Percentiles rank a stretch among this genome's conserved stretches.
Conservation (phyloP, 345 rosid genomes). For the Pistacia vera region DNA sequence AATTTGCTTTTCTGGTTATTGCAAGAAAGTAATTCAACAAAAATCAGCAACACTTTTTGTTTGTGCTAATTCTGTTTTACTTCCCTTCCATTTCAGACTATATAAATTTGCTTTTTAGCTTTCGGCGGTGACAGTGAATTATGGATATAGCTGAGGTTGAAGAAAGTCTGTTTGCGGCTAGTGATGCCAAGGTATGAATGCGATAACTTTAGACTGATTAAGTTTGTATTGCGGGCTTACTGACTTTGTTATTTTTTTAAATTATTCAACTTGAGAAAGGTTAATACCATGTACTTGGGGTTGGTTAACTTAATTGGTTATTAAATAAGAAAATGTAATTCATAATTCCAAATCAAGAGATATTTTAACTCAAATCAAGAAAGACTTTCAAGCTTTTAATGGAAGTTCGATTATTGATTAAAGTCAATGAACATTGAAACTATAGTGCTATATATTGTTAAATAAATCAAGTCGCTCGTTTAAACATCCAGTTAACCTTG, state of each 20-base stretch:
- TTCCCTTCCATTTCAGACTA: conserved; percentile 37
- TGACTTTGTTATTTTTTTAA: background rate
- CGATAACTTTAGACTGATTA: background rate
- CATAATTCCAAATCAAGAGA: background rate
- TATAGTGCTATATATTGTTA: background rate
- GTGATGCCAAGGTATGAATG: conserved; percentile 90
- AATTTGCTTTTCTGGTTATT: background rate
- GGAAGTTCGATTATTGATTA: background rate
- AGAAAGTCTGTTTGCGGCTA: conserved; percentile 85
- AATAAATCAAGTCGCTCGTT: background rate
- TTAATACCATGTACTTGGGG: background rate
- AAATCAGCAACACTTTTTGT: background rate
- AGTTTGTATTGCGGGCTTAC: background rate
- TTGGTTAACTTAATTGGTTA: background rate
- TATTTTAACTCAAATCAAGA: background rate
- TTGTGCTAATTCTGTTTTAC: conserved; percentile 19
- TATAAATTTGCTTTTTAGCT: conserved; percentile 36
- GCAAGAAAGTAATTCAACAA: background rate
- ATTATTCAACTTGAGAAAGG: background rate
- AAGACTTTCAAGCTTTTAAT: background rate
- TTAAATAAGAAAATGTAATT: background rate
- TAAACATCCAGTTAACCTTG: background rate
- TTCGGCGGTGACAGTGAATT: conserved; percentile 37
- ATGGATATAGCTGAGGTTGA: conserved; percentile 92
- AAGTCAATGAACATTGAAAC: background rate